Percentiles rank a stretch among this genome's conserved stretches.
Conservation (phyloP, 2,329 filamentous ascomycete species). For the Colletotrichum trifolii region DNA sequence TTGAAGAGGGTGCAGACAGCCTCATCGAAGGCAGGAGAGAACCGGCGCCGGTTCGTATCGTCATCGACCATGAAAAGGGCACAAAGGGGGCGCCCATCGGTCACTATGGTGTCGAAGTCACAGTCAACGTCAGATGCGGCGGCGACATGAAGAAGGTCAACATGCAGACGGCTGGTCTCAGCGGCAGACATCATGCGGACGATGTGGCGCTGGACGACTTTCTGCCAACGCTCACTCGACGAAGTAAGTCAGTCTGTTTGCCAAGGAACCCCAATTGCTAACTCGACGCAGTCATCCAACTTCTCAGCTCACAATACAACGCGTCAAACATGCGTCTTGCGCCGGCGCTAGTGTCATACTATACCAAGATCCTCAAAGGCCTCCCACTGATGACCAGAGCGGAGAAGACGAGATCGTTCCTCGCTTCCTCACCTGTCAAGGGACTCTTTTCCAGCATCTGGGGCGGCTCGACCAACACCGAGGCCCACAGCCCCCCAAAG, state of each 20-base stretch:
- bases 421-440: slow-evolving; percentile 89
- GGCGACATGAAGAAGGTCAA: slow-evolving; percentile 63
- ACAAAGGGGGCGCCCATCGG: slow-evolving; percentile 74
- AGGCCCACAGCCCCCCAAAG: slow-evolving; percentile 50
- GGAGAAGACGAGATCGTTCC: slow-evolving; percentile 74
- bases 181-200: slow-evolving; percentile 79
- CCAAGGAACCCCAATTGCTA: slow-evolving; percentile 42
- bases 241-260: slow-evolving; percentile 63
- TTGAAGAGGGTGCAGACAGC: slow-evolving; percentile 74
- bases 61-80: slow-evolving; percentile 77
- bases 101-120: slow-evolving; percentile 77
- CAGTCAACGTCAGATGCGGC: slow-evolving; percentile 69
- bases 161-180: slow-evolving; percentile 69
- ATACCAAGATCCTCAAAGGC: slow-evolving; percentile 80
- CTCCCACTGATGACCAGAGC: slow-evolving; percentile 72
- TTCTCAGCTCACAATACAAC: slow-evolving; percentile 77
- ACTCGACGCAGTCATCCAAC: slow-evolving; percentile 70
- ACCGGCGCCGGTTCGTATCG: slow-evolving; percentile 75
- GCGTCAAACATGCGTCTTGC: slow-evolving; percentile 73
- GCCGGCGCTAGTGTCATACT: slow-evolving; percentile 78
- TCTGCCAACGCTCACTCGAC: slow-evolving; percentile 77
- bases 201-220: slow-evolving; percentile 79
- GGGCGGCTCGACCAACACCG: slow-evolving; percentile 65
- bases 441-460: slow-evolving; percentile 83
- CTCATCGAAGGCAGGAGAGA: slow-evolving; percentile 73